Base-by-base conservation (phyloP, 768 basidiomycete species). In the Mycena floridula region DNA sequence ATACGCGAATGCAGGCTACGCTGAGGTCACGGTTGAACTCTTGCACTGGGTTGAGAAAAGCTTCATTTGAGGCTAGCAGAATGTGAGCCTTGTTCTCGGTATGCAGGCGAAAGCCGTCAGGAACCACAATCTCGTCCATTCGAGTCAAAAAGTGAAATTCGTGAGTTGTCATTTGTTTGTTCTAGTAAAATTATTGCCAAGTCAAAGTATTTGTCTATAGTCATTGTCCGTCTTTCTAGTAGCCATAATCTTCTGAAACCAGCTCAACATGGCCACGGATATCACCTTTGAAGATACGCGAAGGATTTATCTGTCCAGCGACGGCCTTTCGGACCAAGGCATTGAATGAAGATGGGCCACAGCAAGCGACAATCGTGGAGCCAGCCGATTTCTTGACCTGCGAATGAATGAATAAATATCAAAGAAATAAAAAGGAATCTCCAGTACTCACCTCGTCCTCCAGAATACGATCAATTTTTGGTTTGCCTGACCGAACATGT, bases 1-100 rank as follows among this genome's bases (percentile, higher is more conserved):
- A 99, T 3, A 82, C 79, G 24, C 82, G 73, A 45, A 99, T 97
- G 51, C 86, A 87, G 18, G 92, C 90, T 35, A 97, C 82, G 51
- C 89, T 92, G 37, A 90, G 62, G 65, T 99, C 96, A 28, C 96
- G 76, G 66, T 99, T 99, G 72, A 96, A 99, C 63, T 99, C 91
- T 59, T 99, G 96, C 11, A 97, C 85, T 5, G 96, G 95, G 59
- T 99, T 99, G 48, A 98, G 66, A 63, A 99, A 99, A 2, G 94
- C 90, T 46, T 88, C 85, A 50, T 90, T 87, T 7, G 76, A 72
- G 5, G 83, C 79, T 20, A 93, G 70, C 44, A 96, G 74, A 57
- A 97, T 87, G 56, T 78, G 80, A 0, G 88, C 78, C 3, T 76
- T 81, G 61, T 89, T 90, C 66, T 92, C 89, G 7, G 81, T 82